Evolutionary conservation across 176 grass and related monocot species (phyloP), one percentile per base, ranked within the genome.

Genomic region (Puccinellia tenuiflora): DNA sequence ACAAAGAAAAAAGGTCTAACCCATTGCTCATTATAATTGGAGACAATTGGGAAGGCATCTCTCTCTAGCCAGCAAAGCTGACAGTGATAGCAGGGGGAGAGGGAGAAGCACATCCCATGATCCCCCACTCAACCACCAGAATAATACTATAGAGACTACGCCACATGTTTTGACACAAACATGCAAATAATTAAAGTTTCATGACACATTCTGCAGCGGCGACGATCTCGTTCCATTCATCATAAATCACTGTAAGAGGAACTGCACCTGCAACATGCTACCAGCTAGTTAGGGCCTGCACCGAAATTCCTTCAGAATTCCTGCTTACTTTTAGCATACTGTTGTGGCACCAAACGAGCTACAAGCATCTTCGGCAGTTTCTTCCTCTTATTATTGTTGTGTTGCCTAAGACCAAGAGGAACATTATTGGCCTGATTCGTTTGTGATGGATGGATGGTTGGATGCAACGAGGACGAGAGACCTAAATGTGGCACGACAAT

Each of bases 81-180:
- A 76, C 46, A 77, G 69, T 29, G 82, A 40, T 61, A 30, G 37
- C 22, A 48, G 78, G 1, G 65, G 9, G 42, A 17, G 40, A 15
- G 5, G 60, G 28, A 63, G 60, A 63, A 31, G 28, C 28, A 61
- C 57, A 15, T 62, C 55, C 42, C 59, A 66, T 79, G 47, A 65
- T 79, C 47, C 38, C 21, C 25, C 52, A 40, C 75, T 79, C 84
- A 85, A 85, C 75, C 28, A 79, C 84, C 64, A 14, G 50, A 69
- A 78, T 70, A 71, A 57, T 63, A 63, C 14, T 33, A 7, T 79
- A 83, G n/a, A n/a, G n/a, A n/a, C 53, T 13, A 53, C 48, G 30
- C 14, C 42, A 25, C 48, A 56, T 61, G 60, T 33, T 31, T 48
- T 48, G 4, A 63, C 3, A 63, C 60, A 63, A 60, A 81, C 57